Percentiles rank a stretch among this genome's conserved stretches.
phyloP scores from a whole-genome alignment of 331 rosid species.

The Rosa hybrid region DNA sequence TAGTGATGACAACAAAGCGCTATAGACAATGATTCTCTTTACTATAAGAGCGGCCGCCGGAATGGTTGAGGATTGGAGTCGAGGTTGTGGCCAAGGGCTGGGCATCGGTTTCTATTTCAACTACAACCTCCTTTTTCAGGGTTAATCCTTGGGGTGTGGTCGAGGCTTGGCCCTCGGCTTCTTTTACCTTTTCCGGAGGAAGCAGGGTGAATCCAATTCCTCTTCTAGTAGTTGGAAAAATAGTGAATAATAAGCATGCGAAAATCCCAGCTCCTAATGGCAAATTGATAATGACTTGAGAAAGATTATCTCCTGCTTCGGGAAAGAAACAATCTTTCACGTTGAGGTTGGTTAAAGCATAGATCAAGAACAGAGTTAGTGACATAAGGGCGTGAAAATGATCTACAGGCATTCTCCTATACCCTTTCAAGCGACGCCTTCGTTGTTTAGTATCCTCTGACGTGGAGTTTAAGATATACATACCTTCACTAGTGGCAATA shows the following conservation, averaged over 20 bases:
- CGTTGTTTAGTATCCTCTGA: background rate
- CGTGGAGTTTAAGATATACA: constrained; percentile 30
- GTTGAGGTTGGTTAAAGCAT: constrained; percentile 37
- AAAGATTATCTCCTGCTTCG: background rate
- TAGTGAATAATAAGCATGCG: constrained; percentile 45
- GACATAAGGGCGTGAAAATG: constrained; percentile 46
- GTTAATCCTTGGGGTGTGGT: background rate
- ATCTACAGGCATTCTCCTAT: constrained; percentile 30
- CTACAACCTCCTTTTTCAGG: background rate
- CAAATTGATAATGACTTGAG: constrained; percentile 32
- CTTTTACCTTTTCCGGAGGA: background rate
- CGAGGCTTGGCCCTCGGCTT: background rate
- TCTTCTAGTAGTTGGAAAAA: constrained; percentile 52
- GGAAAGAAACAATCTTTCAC: constrained; percentile 47
- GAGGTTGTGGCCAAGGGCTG: background rate
- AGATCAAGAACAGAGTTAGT: constrained; percentile 44
- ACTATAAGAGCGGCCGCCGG: no score
- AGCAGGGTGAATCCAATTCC: constrained; percentile 25
- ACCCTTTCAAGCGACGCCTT: background rate
- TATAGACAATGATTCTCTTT: no score
- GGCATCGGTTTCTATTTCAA: background rate
- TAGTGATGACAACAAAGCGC: no score
- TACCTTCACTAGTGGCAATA: constrained; percentile 41
- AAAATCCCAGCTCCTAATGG: constrained; percentile 44
- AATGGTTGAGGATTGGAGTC: background rate